A percentile compares a stretch with the other conserved stretches of the same genome.
Evolutionary conservation across 2,329 filamentous ascomycete genomes (phyloP).

Genomic region (Trichoderma sp.): DNA sequence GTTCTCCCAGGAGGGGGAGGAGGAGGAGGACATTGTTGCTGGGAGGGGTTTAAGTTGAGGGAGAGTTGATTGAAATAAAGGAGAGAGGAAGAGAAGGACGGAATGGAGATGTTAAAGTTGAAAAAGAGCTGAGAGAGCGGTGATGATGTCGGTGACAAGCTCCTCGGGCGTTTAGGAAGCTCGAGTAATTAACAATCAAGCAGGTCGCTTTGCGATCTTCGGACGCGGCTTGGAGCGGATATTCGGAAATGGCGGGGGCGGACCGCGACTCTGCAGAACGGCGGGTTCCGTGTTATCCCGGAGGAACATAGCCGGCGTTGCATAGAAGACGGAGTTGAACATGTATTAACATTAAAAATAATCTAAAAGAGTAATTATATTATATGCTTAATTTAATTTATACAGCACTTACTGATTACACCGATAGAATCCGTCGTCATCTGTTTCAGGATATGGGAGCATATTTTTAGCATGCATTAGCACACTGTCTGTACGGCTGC

Average conservation of each 20-base stretch:
- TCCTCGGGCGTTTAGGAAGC: background rate
- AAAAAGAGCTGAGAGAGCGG: background rate
- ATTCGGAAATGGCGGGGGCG: constrained; percentile 13
- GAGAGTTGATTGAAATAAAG: background rate
- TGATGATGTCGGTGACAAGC: background rate
- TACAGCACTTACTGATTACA: background rate
- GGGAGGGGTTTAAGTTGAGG: background rate
- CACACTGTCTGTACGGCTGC: constrained; percentile 43
- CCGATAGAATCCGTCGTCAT: constrained; percentile 12
- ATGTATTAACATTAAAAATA: background rate
- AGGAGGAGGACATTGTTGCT: constrained; percentile 22
- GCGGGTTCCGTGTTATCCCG: background rate
- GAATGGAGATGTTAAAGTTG: background rate
- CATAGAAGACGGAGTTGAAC: background rate
- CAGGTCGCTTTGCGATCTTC: background rate
- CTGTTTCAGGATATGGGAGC: constrained; percentile 31
- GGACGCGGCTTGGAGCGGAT: constrained; percentile 10
- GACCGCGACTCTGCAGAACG: background rate
- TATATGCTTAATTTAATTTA: background rate
- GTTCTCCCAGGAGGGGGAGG: constrained; percentile 46
- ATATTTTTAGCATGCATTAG: constrained; percentile 45
- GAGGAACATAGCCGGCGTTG: background rate
- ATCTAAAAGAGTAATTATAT: background rate
- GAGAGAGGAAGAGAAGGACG: background rate
- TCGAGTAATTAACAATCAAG: background rate